phyloP scores from a whole-genome alignment of 805 yeast genomes.

The Sungouiella blattae region DNA sequence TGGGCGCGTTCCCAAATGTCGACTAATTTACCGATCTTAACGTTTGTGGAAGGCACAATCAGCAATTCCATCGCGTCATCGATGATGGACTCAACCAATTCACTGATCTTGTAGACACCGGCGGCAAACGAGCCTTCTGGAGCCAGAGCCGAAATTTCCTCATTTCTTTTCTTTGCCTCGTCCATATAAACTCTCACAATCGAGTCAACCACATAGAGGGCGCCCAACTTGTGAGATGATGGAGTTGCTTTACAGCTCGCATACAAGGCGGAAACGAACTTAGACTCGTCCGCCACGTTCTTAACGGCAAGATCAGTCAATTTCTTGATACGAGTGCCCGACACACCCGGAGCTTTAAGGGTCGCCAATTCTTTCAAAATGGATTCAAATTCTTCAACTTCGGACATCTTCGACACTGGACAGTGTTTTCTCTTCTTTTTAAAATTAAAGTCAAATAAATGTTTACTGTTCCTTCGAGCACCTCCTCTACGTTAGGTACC shows the following conservation, averaged over 20 bases:
- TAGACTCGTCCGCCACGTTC: constrained; percentile 57
- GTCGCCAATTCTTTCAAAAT: constrained; percentile 49
- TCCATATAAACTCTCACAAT: constrained; percentile 83
- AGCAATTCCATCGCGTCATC: constrained; percentile 59
- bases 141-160: constrained; percentile 46
- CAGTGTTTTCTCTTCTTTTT: neutral
- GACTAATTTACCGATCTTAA: constrained; percentile 76
- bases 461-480: constrained; percentile 1
- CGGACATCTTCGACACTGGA: constrained; percentile 28
- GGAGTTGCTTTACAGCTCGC: constrained; percentile 71
- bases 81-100: constrained; percentile 59
- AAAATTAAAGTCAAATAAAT: too few relatives aligned
- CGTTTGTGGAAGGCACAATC: constrained; percentile 50
- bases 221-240: constrained; percentile 81
- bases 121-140: constrained; percentile 72
- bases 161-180: constrained; percentile 57
- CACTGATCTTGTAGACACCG: constrained; percentile 64
- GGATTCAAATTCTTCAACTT: constrained; percentile 44
- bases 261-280: constrained; percentile 55
- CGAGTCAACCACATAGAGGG: constrained; percentile 88
- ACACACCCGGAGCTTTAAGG: constrained; percentile 84
- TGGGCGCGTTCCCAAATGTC: constrained; percentile 90
- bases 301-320: constrained; percentile 74
- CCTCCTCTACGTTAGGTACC: constrained; percentile 2
- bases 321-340: constrained; percentile 90